These are phyloP conservation scores for Flaveria floridana DNA, from an alignment of 140 eudicot species.

Conservation along the genomic window DNA sequence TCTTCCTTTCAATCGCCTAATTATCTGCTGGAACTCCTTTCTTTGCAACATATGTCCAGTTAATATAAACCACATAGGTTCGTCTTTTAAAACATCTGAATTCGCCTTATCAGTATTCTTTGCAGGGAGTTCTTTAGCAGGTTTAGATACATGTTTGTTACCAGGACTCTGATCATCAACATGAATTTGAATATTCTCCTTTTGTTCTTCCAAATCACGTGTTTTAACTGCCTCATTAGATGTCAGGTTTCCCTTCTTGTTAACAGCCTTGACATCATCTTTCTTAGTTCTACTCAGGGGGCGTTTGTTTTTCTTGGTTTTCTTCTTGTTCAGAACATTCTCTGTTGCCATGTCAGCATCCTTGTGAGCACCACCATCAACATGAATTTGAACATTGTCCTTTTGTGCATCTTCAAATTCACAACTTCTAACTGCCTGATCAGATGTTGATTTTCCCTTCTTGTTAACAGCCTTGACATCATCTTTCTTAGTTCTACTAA, in stretches of 20 bases:
- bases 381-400: conserved; percentile 46
- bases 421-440: conserved; percentile 5
- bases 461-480: conserved; percentile 17
- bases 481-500: conserved; percentile 28
- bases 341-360: conserved; percentile 19
- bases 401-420: conserved; percentile 52
- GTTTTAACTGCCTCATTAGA: not conserved
- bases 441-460: conserved; percentile 23
- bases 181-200: conserved; percentile 47
- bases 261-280: conserved; percentile 21
- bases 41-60: conserved; percentile 83
- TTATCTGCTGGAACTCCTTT: conserved; percentile 77
- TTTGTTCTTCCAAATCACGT: conserved; percentile 44
- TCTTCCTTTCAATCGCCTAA: conserved; percentile 64
- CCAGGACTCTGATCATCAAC: conserved; percentile 29
- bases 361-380: conserved; percentile 1
- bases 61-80: conserved; percentile 74
- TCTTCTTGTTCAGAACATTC: conserved; percentile 23
- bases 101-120: not conserved
- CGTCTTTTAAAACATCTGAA: conserved; percentile 22
- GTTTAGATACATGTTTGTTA: conserved; percentile 27
- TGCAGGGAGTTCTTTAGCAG: conserved; percentile 24
- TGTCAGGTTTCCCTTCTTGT: conserved; percentile 19
- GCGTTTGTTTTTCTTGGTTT: conserved; percentile 9
- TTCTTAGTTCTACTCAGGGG: conserved; percentile 20